These are phyloP conservation scores for Dactylellina drechsleri DNA, from an alignment of 2,329 filamentous ascomycete species.

Conservation along the genomic window DNA sequence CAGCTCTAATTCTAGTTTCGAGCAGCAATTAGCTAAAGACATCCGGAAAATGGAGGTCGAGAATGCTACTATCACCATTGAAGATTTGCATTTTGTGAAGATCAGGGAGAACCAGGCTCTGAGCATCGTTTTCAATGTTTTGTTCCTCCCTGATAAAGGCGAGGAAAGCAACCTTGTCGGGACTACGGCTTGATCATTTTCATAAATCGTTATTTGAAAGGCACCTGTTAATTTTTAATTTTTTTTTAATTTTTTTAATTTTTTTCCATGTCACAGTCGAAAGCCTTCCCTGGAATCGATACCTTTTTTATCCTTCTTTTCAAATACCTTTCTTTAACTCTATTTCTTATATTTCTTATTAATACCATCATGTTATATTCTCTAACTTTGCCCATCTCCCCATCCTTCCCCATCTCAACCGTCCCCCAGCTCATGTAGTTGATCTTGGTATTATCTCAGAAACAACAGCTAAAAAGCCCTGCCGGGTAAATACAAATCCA, in stretches of 20 bases:
- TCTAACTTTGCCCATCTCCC: not conserved
- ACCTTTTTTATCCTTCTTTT: not conserved
- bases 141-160: conserved; percentile 11
- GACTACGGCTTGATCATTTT: not conserved
- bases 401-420: too few species aligned
- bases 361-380: not conserved
- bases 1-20: not conserved
- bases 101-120: conserved; percentile 35
- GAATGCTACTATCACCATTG: conserved; percentile 19
- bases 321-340: not conserved
- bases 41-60: conserved; percentile 19
- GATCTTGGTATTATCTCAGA: not conserved
- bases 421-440: too few species aligned
- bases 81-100: conserved; percentile 32
- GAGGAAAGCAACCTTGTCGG: not conserved
- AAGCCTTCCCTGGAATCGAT: not conserved
- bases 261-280: not conserved
- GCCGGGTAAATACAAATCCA: not conserved
- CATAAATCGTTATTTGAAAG: too few species aligned
- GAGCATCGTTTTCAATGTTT: conserved; percentile 30
- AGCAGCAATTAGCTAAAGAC: not conserved
- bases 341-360: not conserved
- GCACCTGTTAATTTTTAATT: not conserved
- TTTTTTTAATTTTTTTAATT: not conserved
- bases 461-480: not conserved